Evolutionary conservation across 192 early-diverging fungal genomes (phyloP).

Genomic region (Coemansia sp.): DNA sequence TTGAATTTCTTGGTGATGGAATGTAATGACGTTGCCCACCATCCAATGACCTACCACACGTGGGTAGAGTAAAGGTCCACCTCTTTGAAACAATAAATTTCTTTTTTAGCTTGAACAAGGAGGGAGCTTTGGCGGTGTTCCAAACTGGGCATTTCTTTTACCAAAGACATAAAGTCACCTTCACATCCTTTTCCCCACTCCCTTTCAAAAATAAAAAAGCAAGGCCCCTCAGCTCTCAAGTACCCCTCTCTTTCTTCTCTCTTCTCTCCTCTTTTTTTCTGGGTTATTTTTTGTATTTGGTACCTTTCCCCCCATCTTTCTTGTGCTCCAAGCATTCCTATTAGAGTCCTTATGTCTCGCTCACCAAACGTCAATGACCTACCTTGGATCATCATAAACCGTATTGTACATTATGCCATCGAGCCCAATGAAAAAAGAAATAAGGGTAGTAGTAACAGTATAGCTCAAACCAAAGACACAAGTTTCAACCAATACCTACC

Average conservation of each 20-base stretch:
- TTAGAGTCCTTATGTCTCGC: background rate
- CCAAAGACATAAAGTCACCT: background rate
- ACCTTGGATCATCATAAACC: slow-evolving; percentile 8
- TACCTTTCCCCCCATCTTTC: background rate
- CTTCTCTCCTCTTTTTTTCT: too few species aligned
- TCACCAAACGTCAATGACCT: background rate
- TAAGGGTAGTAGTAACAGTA: background rate
- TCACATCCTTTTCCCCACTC: background rate
- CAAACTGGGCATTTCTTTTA: background rate
- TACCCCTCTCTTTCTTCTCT: background rate
- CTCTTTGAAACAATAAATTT: background rate
- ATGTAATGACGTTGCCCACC: background rate
- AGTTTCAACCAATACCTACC: background rate
- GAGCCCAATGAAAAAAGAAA: background rate
- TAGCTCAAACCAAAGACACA: background rate
- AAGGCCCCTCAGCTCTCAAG: background rate
- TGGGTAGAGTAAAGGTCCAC: background rate
- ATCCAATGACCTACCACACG: background rate
- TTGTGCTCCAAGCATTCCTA: background rate
- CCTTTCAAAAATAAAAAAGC: background rate
- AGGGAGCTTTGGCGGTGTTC: background rate
- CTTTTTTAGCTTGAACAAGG: background rate
- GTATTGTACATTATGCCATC: slow-evolving; percentile 3
- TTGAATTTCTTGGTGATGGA: background rate
- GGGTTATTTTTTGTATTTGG: background rate